These are phyloP conservation scores for Erodium moschatum DNA, from an alignment of 441 rosid species.

Conservation along the genomic window DNA sequence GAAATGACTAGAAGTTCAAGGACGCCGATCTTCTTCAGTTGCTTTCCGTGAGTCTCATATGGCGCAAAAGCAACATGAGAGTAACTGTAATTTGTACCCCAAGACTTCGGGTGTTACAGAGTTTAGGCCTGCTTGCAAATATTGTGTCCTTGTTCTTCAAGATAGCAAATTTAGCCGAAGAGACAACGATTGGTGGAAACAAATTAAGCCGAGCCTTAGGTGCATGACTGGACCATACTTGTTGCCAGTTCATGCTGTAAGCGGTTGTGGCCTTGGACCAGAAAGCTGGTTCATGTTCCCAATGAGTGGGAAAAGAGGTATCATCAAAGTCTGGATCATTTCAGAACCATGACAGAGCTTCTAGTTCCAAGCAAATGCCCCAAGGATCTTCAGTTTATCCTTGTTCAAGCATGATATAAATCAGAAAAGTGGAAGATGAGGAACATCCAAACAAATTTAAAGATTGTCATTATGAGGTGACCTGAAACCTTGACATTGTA, in stretches of 20 bases:
- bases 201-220: neutral
- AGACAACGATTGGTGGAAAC: neutral
- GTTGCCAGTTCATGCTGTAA: too few relatives aligned
- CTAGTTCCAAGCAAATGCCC: neutral
- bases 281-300: neutral
- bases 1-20: neutral
- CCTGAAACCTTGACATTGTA: neutral
- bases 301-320: neutral
- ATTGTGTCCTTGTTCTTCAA: neutral
- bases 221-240: neutral
- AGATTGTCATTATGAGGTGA: neutral
- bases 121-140: neutral
- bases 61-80: too few relatives aligned
- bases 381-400: neutral
- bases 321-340: neutral
- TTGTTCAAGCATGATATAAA: too few relatives aligned
- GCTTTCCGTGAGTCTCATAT: too few relatives aligned
- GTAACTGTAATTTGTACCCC: neutral
- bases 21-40: neutral
- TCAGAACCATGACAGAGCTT: neutral
- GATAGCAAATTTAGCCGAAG: neutral
- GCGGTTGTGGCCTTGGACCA: neutral
- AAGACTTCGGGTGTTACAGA: neutral
- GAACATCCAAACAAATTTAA: too few relatives aligned
- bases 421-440: too few relatives aligned